These are phyloP conservation scores for Polyporus arcularius DNA, from an alignment of 768 basidiomycete genomes.

Conservation along the genomic window DNA sequence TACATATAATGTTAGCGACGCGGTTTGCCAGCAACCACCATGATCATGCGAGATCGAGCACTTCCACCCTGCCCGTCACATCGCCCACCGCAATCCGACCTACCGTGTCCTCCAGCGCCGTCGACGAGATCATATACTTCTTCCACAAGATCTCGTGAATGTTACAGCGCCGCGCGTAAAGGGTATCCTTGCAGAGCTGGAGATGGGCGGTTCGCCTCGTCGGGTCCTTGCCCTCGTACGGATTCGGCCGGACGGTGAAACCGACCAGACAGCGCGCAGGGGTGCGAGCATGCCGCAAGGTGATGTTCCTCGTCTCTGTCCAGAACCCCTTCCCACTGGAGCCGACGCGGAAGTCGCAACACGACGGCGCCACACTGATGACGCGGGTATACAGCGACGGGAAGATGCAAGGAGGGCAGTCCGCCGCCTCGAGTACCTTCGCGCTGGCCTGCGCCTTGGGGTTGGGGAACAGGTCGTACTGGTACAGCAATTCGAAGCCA, in stretches of 20 bases:
- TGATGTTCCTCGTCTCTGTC: slow-evolving; percentile 37
- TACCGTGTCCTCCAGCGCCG: slow-evolving; percentile 36
- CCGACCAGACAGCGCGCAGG: slow-evolving; percentile 36
- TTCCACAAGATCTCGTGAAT: slow-evolving; percentile 32
- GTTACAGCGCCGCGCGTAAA: slow-evolving; percentile 34
- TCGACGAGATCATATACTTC: slow-evolving; percentile 31
- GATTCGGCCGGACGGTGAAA: slow-evolving; percentile 26
- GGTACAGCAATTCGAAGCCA: slow-evolving; percentile 29
- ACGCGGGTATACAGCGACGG: slow-evolving; percentile 25
- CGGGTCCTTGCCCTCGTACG: slow-evolving; percentile 9
- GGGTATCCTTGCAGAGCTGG: slow-evolving; percentile 22
- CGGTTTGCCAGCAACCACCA: not conserved
- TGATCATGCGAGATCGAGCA: slow-evolving; percentile 34
- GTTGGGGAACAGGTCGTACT: slow-evolving; percentile 33
- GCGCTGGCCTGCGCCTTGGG: slow-evolving; percentile 5
- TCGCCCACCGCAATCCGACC: slow-evolving; percentile 37
- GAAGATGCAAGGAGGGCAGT: slow-evolving; percentile 29
- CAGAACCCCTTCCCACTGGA: slow-evolving; percentile 38
- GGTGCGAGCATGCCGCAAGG: slow-evolving; percentile 26
- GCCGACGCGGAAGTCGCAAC: slow-evolving; percentile 27
- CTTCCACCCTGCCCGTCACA: slow-evolving; percentile 33
- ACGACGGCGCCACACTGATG: slow-evolving; percentile 31
- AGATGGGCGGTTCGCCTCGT: slow-evolving; percentile 8
- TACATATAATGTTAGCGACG: not conserved
- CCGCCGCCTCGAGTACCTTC: not conserved